Evolutionary conservation across 179 eudicot species (phyloP).

Genomic region (Nepenthes alata): DNA sequence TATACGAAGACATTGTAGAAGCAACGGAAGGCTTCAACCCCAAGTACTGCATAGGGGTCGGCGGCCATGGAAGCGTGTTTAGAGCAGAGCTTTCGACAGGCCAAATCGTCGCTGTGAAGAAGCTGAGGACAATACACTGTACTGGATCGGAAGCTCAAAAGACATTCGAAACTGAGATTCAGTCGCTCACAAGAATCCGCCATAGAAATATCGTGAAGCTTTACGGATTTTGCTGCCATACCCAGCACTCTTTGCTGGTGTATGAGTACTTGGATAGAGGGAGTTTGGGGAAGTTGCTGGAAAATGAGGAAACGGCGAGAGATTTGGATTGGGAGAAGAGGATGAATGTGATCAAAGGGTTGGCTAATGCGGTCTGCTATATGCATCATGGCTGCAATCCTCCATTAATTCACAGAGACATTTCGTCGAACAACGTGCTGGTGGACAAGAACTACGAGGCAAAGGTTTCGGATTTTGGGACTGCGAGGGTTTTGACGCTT

Average conservation of each 20-base stretch:
- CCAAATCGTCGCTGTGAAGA: conserved; percentile 23
- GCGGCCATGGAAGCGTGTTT: conserved; percentile 15
- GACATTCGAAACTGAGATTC: conserved; percentile 17
- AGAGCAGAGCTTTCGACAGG: conserved; percentile 14
- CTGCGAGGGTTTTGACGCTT: conserved; percentile 9
- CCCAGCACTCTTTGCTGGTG: conserved; percentile 13
- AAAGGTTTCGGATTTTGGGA: conserved; percentile 18
- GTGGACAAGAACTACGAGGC: conserved; percentile 8
- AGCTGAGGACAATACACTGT: conserved; percentile 11
- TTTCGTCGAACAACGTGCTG: conserved; percentile 12
- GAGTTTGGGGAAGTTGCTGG: conserved; percentile 7
- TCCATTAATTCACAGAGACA: conserved; percentile 13
- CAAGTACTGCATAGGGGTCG: conserved; percentile 15
- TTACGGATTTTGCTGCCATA: conserved; percentile 18
- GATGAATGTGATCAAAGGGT: conserved; percentile 12
- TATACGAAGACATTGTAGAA: conserved; percentile 9
- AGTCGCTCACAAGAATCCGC: conserved; percentile 14
- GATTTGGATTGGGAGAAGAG: conserved; percentile 19
- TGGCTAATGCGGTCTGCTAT: conserved; percentile 19
- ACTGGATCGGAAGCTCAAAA: conserved; percentile 2
- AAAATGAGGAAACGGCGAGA: conserved; percentile 2
- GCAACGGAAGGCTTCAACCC: conserved; percentile 14
- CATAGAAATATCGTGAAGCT: conserved; percentile 27
- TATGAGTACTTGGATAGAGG: conserved; percentile 21
- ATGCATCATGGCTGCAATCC: conserved; percentile 22